Percentiles rank a stretch among this genome's conserved stretches.
phyloP scores from a whole-genome alignment of 176 grass and related monocot species.

The Aegilops speltoides region DNA sequence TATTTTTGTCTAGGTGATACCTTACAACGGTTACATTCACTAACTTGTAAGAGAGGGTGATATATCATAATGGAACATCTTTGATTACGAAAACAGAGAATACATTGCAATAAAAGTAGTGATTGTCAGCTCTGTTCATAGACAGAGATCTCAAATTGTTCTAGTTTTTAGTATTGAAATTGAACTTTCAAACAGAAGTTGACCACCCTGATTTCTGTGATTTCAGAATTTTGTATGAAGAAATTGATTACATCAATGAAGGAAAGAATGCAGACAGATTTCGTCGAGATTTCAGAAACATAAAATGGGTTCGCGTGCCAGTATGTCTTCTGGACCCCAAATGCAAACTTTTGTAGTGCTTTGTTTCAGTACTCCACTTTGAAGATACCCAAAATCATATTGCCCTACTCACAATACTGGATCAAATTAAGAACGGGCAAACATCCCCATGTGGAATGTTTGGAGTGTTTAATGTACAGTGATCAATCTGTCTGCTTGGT shows the following conservation, averaged over 20 bases:
- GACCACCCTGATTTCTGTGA: slow-evolving; percentile 10
- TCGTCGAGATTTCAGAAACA: slow-evolving; percentile 97
- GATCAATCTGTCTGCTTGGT: background rate
- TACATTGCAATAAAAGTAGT: background rate
- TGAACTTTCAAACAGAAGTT: background rate
- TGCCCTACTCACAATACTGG: background rate
- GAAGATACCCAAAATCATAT: background rate
- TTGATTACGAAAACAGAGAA: background rate
- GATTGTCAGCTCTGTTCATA: background rate
- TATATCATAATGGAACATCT: background rate
- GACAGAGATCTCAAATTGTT: slow-evolving; percentile 22
- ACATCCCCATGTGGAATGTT: background rate
- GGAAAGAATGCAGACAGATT: slow-evolving; percentile 97
- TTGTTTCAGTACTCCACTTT: slow-evolving; percentile 22
- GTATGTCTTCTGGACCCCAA: slow-evolving; percentile 60
- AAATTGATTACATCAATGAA: slow-evolving; percentile 99
- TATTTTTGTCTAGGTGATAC: slow-evolving; percentile 16
- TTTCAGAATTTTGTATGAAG: slow-evolving; percentile 96
- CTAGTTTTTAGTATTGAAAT: background rate
- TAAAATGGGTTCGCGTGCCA: slow-evolving; percentile 94
- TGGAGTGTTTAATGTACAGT: background rate
- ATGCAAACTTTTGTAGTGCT: slow-evolving; percentile 10
- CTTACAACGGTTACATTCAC: background rate
- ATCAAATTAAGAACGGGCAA: slow-evolving; percentile 21
- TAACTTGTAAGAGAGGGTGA: background rate